phyloP scores from a whole-genome alignment of 129 eudicot genomes.

The Ambrosia artemisiifolia region DNA sequence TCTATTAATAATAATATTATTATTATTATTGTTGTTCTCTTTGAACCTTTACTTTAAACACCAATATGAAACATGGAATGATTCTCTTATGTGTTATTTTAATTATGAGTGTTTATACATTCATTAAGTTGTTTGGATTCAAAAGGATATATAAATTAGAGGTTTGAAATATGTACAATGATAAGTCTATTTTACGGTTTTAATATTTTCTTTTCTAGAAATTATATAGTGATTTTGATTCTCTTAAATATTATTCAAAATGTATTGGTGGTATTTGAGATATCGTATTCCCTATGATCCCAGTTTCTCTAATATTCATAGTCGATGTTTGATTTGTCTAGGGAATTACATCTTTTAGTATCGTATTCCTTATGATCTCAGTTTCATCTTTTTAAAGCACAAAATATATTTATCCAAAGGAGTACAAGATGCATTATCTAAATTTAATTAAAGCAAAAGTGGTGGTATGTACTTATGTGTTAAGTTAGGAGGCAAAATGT shows the following conservation, averaged over 20 bases:
- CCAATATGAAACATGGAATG: neutral
- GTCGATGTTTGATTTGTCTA: no score
- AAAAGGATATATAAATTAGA: neutral
- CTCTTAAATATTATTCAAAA: no score
- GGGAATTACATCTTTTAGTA: no score
- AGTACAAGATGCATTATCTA: neutral
- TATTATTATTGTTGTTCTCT: neutral
- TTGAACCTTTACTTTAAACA: neutral
- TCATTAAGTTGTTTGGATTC: neutral
- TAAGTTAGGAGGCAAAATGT: neutral
- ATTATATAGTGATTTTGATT: no score
- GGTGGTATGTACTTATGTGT: neutral
- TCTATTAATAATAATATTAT: neutral
- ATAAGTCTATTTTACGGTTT: no score
- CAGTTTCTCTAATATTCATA: no score
- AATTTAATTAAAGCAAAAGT: neutral
- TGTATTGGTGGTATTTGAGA: no score
- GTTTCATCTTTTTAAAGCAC: neutral
- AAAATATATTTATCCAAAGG: neutral
- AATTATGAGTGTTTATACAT: neutral
- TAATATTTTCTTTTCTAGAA: no score
- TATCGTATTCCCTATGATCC: no score
- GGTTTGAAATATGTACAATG: no score
- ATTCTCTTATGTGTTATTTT: neutral
- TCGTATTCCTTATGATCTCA: no score